phyloP scores from a whole-genome alignment of 1,139 yeast species.

The Debaryomyces sp. region DNA sequence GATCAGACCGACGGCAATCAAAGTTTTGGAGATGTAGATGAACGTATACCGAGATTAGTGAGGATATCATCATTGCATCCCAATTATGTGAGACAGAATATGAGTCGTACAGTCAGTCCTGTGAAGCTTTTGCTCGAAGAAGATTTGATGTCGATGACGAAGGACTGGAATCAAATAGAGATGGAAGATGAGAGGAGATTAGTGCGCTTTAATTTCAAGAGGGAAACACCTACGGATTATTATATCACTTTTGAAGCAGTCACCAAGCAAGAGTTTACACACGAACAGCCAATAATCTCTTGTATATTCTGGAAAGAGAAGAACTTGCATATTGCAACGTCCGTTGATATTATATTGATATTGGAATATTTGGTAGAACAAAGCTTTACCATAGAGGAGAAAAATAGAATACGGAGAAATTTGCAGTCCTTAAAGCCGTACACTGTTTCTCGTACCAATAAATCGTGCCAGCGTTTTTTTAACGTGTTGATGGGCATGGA shows the following conservation, averaged over 20 bases:
- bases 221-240: conserved; percentile 25
- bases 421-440: conserved; percentile 66
- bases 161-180: conserved; percentile 41
- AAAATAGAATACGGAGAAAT: conserved; percentile 69
- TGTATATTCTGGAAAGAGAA: conserved; percentile 65
- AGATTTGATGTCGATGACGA: conserved; percentile 27
- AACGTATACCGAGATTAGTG: conserved; percentile 16
- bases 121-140: conserved; percentile 20
- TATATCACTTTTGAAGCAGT: conserved; percentile 30
- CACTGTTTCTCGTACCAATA: conserved; percentile 56
- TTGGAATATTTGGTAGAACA: conserved; percentile 61
- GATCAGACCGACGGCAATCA: neutral
- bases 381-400: conserved; percentile 66
- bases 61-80: conserved; percentile 25
- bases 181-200: conserved; percentile 32
- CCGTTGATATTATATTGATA: conserved; percentile 64
- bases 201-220: conserved; percentile 35
- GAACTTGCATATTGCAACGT: conserved; percentile 56
- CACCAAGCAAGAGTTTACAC: conserved; percentile 23
- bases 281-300: conserved; percentile 44
- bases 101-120: conserved; percentile 20
- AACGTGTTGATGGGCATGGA: conserved; percentile 64
- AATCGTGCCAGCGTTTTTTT: conserved; percentile 53
- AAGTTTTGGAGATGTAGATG: neutral
- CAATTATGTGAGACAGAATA: conserved; percentile 18